phyloP scores from a whole-genome alignment of 169 alveolate genomes.

The Besnoitia besnoiti region DNA sequence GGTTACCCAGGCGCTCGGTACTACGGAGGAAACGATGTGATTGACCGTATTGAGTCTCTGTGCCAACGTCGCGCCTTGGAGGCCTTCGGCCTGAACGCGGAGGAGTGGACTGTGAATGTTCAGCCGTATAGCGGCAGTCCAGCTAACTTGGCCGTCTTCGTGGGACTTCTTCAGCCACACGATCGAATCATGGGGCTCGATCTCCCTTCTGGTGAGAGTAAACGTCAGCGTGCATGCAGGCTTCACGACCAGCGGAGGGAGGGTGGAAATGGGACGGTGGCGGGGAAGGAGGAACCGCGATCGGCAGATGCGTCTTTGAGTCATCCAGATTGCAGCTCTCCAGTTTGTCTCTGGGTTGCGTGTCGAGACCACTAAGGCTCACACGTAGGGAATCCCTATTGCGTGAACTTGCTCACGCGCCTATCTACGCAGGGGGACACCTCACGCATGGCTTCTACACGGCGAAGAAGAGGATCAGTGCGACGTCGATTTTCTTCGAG shows the following conservation, averaged over 20 bases:
- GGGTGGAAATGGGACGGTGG: too few species aligned
- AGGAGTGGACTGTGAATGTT: conserved; percentile 98
- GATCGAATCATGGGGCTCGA: conserved; percentile 97
- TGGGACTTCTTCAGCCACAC: conserved; percentile 94
- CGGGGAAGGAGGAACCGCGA: too few species aligned
- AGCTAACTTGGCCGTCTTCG: conserved; percentile 95
- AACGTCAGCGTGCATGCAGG: too few species aligned
- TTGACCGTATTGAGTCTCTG: conserved; percentile 87
- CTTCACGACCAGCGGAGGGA: too few species aligned
- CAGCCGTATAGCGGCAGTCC: conserved; percentile 96
- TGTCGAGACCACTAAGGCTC: too few species aligned
- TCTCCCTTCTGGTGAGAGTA: conserved; percentile 94
- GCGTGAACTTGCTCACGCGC: too few species aligned
- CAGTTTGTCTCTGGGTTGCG: too few species aligned
- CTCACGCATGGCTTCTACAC: conserved; percentile 92
- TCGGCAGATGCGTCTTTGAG: too few species aligned
- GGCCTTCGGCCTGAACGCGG: conserved; percentile 91
- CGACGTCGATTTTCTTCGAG: conserved; percentile 94
- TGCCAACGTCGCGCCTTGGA: conserved; percentile 93
- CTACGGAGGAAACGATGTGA: conserved; percentile 92
- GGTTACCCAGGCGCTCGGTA: conserved; percentile 96
- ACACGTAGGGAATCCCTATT: too few species aligned
- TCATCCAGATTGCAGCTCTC: too few species aligned
- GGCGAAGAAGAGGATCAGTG: conserved; percentile 90
- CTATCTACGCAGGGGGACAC: conserved; percentile 69